Evolutionary conservation across 257 asterid species (phyloP), one percentile per base, ranked within the genome.

Genomic region (Solanum pinnatisectum): DNA sequence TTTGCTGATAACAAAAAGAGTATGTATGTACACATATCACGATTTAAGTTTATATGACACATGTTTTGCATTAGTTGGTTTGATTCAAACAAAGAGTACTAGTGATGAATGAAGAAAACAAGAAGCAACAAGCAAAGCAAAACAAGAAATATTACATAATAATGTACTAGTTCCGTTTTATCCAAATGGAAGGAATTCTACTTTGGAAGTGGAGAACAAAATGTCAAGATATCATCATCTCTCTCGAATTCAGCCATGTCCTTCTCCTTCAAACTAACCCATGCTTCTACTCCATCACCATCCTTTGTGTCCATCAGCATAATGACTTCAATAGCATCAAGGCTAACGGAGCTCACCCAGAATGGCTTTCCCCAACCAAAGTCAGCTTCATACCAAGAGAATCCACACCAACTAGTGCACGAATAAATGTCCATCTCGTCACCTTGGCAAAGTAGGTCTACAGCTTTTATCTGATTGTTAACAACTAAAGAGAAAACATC

Each of bases 291-390:
- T 5, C 87, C 92, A 68, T 87, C 87, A 12, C 92, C 81, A 49
- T 67, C 22, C 25, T 30, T 89, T 11, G 15, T 87, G 30, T 72
- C 90, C 65, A 73, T 59, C 23, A 87, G 46, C 5, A 49, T 37
- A 30, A 85, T 36, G 37, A 23, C 15, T 5, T 88, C 82, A 10
- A 27, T 73, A 35, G 37, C 30, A 35, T 59, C 68, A 22, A 59
- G 5, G 22, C 3, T 67, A 8, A 20, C 36, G 23, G 35, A 37
- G 30, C 88, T 90, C 1, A 84, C 84, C 89, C 87, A 77, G 5
- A 32, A 60, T 0, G 91, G 92, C 71, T 87, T 90, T 30, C 92
- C 91, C 93, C 92, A 91, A 40, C 93, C 93, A 37, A 92, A 92
- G 83, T 92, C 94, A 3, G 83, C 90, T 44, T 86, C 90, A 68